Evolutionary conservation across 2,329 filamentous ascomycete genomes (phyloP), one percentile per base, ranked within the genome.

Genomic region (Cordyceps militaris): DNA sequence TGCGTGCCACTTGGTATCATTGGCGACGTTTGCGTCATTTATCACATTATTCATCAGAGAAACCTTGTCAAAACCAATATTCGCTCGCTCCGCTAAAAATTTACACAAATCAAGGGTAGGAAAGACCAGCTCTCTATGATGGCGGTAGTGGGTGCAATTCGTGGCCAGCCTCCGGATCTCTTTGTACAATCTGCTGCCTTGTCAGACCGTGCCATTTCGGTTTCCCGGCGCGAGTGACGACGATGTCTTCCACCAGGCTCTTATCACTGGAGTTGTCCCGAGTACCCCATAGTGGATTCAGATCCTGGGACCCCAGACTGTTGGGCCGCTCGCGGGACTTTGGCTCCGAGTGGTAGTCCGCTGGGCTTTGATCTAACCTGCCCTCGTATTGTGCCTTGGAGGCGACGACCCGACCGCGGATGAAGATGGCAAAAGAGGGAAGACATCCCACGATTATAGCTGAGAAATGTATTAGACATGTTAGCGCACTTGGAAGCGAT

Each of bases 391-490:
- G 50, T 13, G 40, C 55, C 11, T 58, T 53, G 6, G 62, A 61
- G 11, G 60, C 57, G 2, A 32, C 38, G 4, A 61, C 57, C 3
- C 61, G 61, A 26, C 62, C 59, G 16, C 54, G 58, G 16, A 63
- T 60, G 26, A 63, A 63, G 43, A 62, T 43, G 24, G 60, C 62
- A 48, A 62, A 61, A 3, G 62, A 61, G 16, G 61, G 62, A 9
- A 62, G 58, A 19, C 61, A 61, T 23, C 61, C 62, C 42, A 62
- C 61, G 19, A 62, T 56, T 2, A 63, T 62, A 6, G 62, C 62
- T 63, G n/a, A 58, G 9, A 36, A 14, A 38, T 3, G 13, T 16
- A 40, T 58, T 47, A 53, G 42, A 14, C 3, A 38, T 19, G 28
- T 43, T 42, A 16, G 2, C 9, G 3, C n/a, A 24, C 8, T n/a